Base-by-base conservation (phyloP, 495 filamentous ascomycete species). In the Penicillium silybi region DNA sequence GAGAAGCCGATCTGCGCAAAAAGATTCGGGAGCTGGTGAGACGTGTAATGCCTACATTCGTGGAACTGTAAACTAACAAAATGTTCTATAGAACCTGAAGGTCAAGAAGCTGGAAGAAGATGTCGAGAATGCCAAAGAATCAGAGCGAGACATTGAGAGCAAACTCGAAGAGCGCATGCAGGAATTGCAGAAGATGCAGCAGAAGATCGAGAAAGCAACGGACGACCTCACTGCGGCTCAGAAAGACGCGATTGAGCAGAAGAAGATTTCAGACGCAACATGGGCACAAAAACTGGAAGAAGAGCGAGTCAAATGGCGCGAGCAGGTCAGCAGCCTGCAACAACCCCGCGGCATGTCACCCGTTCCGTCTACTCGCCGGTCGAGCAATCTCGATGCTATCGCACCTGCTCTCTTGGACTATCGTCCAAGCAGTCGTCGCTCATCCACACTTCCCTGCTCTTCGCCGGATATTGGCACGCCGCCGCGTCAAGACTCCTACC, bases 21-120 rank as follows among this genome's bases (percentile, higher is more conserved):
- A 96, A 93, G 72, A 85, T 90, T 46, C 80, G 95, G 42, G 93
- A 97, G 63, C 74, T 83, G 57, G 89, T 95, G 78, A 68, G 85
- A 69, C 32, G 4, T 26, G 16, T 43, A 32, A 18, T 44, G 26
- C n/a, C 40, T 20, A 2, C 9, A 7, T 9, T 46, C 27, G 8
- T 22, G 8, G 7, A 20, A n/a, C 25, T 0, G 6, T 4, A 6
- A 46, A 29, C 26, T 70, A 29, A 72, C 46, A 41, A 37, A 38
- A 35, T 25, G 8, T 35, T 40, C 1, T 16, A 23, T 49, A 93
- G 89, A 87, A 85, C 47, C 71, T 81, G 15, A 92, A 88, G 61
- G 79, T 79, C 4, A 90, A 88, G 66, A 81, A 81, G 34, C 68
- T 86, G 10, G 92, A 97, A 59, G 88, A 96, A 54, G 89, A 96